Evolutionary conservation across 108 stramenopile species (phyloP).

Genomic region (Poteriospumella lacustris): DNA sequence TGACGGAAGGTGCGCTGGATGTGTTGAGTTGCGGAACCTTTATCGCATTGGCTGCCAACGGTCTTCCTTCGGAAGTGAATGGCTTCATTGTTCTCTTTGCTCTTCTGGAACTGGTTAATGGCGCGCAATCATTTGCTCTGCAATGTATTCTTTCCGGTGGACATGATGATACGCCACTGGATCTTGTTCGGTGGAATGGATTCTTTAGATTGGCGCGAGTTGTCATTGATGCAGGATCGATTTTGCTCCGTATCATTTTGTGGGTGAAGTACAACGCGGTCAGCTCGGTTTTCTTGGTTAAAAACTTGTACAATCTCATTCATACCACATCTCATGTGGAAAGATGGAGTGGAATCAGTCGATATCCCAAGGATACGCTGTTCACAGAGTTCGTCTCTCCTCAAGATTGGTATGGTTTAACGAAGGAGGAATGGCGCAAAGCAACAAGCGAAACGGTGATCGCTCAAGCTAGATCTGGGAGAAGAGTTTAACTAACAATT

Average conservation of each 20-base stretch:
- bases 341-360: not conserved
- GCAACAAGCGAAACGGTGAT: slow-evolving; percentile 18
- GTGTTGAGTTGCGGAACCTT: slow-evolving; percentile 1
- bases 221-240: slow-evolving; percentile 9
- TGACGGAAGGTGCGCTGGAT: slow-evolving; percentile 26
- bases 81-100: not conserved
- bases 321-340: slow-evolving; percentile 2
- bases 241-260: not conserved
- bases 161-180: slow-evolving; percentile 13
- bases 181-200: slow-evolving; percentile 14
- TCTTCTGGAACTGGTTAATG: slow-evolving; percentile 22
- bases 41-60: not conserved
- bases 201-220: not conserved
- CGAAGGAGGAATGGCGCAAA: slow-evolving; percentile 14
- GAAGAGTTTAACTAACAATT: slow-evolving; percentile 23
- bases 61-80: slow-evolving; percentile 10
- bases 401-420: slow-evolving; percentile 24
- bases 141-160: slow-evolving; percentile 4
- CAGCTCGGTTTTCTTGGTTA: slow-evolving; percentile 18
- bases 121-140: slow-evolving; percentile 15
- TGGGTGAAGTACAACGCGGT: slow-evolving; percentile 27
- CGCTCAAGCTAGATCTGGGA: slow-evolving; percentile 14
- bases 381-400: slow-evolving; percentile 17
- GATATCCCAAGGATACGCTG: slow-evolving; percentile 4
- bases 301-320: slow-evolving; percentile 22